Percentiles rank a stretch among this genome's conserved stretches.
Evolutionary conservation across 1,284 basidiomycete species (phyloP).

Genomic region (Fereydounia khargensis): DNA sequence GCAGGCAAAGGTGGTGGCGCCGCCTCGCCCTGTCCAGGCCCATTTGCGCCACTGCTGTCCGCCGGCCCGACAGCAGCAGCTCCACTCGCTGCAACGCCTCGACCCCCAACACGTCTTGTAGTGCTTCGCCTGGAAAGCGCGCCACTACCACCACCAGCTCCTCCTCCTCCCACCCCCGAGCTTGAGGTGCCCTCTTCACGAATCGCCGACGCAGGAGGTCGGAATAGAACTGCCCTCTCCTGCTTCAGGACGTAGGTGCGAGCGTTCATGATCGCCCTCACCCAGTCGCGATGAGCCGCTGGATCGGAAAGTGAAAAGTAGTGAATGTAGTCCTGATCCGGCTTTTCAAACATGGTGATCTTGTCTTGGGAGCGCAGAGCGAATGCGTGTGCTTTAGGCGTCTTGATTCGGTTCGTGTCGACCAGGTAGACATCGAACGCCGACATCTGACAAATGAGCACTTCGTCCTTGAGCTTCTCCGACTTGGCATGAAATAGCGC

Average conservation of each 20-base stretch:
- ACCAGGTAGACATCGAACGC: slow-evolving; percentile 51
- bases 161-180: not conserved
- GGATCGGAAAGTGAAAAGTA: slow-evolving; percentile 47
- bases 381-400: slow-evolving; percentile 49
- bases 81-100: not conserved
- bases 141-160: slow-evolving; percentile 3
- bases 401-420: slow-evolving; percentile 29
- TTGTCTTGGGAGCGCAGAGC: slow-evolving; percentile 43
- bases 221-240: slow-evolving; percentile 49
- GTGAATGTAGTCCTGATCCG: slow-evolving; percentile 49
- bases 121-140: slow-evolving; percentile 26
- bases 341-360: slow-evolving; percentile 46
- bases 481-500: slow-evolving; percentile 49
- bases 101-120: slow-evolving; percentile 1
- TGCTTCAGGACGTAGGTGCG: slow-evolving; percentile 52
- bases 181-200: no score
- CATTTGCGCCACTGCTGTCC: no score
- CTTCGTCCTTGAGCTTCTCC: slow-evolving; percentile 53
- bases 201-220: slow-evolving; percentile 14
- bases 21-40: slow-evolving; percentile 1
- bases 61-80: not conserved
- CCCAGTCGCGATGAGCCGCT: slow-evolving; percentile 52
- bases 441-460: slow-evolving; percentile 42
- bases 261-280: slow-evolving; percentile 44
- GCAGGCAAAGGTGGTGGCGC: slow-evolving; percentile 7